Percentiles rank a stretch among this genome's conserved stretches.
Conservation (phyloP, 352 stramenopile genomes). For the Globisporangium echinulatum region DNA sequence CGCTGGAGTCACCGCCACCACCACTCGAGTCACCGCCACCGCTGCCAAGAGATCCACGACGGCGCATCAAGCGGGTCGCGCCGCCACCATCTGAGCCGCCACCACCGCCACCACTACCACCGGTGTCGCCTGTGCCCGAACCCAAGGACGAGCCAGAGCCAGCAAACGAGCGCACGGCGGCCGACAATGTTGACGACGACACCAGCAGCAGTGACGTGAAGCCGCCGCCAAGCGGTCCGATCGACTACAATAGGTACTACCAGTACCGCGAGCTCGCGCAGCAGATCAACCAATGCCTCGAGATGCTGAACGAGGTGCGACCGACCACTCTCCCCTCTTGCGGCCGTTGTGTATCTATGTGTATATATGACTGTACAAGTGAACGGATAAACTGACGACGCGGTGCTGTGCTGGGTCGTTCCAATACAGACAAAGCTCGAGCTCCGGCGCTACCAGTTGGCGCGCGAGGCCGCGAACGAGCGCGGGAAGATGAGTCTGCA, state of each 20-base stretch:
- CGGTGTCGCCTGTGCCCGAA: background rate
- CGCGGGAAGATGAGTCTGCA: constrained; percentile 57
- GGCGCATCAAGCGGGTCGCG: background rate
- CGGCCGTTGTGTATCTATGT: background rate
- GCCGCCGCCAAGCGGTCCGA: constrained; percentile 12
- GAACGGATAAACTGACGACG: too few species aligned
- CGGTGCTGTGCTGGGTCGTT: background rate
- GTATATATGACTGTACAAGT: background rate
- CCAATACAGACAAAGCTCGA: constrained; percentile 62
- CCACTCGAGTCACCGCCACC: constrained; percentile 4
- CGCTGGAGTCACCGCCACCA: constrained; percentile 10
- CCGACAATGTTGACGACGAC: background rate
- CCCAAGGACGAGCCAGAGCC: background rate
- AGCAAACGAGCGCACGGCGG: background rate
- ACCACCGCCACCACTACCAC: constrained; percentile 13
- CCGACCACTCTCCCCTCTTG: background rate
- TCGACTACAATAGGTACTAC: constrained; percentile 73
- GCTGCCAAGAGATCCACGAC: background rate
- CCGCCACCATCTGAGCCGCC: constrained; percentile 15
- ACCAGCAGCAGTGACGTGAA: background rate
- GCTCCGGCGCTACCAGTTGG: constrained; percentile 78
- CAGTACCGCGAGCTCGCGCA: constrained; percentile 67
- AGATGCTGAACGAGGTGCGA: constrained; percentile 63
- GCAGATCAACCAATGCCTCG: constrained; percentile 75
- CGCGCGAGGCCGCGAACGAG: constrained; percentile 54